Conservation (phyloP, 306 rosid species). For the Vicia villosa region DNA sequence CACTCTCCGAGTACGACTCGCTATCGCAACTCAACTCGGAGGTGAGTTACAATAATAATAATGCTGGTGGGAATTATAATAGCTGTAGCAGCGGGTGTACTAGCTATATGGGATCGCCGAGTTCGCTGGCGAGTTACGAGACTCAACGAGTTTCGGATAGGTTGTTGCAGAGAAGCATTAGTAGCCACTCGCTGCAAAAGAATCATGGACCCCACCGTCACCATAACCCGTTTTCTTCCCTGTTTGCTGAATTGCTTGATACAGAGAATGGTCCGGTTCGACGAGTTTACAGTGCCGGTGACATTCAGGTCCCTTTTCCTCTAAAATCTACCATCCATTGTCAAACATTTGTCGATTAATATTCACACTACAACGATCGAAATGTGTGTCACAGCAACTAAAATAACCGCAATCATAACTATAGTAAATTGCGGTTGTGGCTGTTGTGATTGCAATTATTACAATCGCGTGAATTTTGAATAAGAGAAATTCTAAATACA, state of each 20-base stretch:
- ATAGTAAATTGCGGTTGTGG: too few relatives aligned
- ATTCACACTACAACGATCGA: too few relatives aligned
- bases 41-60: slow-evolving; percentile 44
- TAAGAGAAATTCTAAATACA: too few relatives aligned
- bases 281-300: slow-evolving; percentile 75
- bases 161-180: slow-evolving; percentile 58
- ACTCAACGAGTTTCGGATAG: slow-evolving; percentile 11
- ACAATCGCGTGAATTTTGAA: too few relatives aligned
- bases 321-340: too few relatives aligned
- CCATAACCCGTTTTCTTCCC: slow-evolving; percentile 44
- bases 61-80: neutral
- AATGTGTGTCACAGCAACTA: too few relatives aligned
- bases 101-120: slow-evolving; percentile 62
- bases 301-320: slow-evolving; percentile 57
- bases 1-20: slow-evolving; percentile 34
- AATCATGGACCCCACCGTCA: slow-evolving; percentile 44
- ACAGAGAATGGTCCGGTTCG: slow-evolving; percentile 51
- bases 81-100: slow-evolving; percentile 70
- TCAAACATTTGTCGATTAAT: too few relatives aligned
- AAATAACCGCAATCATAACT: too few relatives aligned
- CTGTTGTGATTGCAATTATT: too few relatives aligned
- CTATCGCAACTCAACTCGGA: slow-evolving; percentile 43
- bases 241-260: slow-evolving; percentile 45
- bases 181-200: slow-evolving; percentile 68
- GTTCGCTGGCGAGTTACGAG: slow-evolving; percentile 47